phyloP scores from a whole-genome alignment of 1,284 basidiomycete genomes.

The Ustilago vetiveriae region DNA sequence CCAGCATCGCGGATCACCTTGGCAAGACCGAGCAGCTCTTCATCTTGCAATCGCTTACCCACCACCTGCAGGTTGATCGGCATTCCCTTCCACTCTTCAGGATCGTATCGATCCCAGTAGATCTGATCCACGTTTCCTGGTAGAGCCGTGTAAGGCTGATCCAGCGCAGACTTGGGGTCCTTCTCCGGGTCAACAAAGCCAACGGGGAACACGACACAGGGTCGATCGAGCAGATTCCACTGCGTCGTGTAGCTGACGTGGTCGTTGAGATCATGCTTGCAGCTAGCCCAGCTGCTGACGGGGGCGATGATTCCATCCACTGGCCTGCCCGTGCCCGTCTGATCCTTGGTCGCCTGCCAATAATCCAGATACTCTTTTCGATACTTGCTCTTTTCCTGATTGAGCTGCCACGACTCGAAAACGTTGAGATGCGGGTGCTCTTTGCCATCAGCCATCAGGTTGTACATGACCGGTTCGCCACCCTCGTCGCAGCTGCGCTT shows the following conservation, averaged over 20 bases:
- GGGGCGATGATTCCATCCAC: constrained; percentile 75
- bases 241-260: constrained; percentile 43
- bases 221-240: constrained; percentile 32
- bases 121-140: constrained; percentile 17
- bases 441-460: constrained; percentile 8
- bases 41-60: constrained; percentile 76
- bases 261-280: constrained; percentile 71
- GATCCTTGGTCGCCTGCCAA: constrained; percentile 71
- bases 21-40: constrained; percentile 72
- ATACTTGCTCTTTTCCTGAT: constrained; percentile 67
- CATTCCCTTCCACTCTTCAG: constrained; percentile 71
- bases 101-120: constrained; percentile 38
- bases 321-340: constrained; percentile 71
- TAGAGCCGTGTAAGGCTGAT: constrained; percentile 16
- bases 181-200: constrained; percentile 68
- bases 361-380: constrained; percentile 71
- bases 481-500: constrained; percentile 29
- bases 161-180: constrained; percentile 70
- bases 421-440: constrained; percentile 65
- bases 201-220: constrained; percentile 71
- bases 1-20: constrained; percentile 45
- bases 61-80: constrained; percentile 77
- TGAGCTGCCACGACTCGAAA: constrained; percentile 73
- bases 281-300: constrained; percentile 71
- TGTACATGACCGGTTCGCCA: constrained; percentile 54